phyloP scores from a whole-genome alignment of 805 yeast genomes.

The Wickerhamiella vanderwaltii region DNA sequence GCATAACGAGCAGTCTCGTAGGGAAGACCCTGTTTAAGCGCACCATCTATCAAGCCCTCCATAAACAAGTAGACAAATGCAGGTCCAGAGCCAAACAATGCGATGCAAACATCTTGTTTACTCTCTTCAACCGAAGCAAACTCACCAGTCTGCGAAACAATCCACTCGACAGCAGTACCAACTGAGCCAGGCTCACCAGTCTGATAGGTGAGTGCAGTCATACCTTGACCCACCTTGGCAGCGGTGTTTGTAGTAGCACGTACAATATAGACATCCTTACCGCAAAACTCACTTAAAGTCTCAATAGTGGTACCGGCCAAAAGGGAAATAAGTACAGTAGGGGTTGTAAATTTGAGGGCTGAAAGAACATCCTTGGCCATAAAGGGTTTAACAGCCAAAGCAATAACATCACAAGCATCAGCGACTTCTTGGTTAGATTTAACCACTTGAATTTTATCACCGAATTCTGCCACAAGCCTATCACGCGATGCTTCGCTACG shows the following conservation, averaged over 20 bases:
- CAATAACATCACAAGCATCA: constrained; percentile 49
- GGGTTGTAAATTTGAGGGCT: constrained; percentile 37
- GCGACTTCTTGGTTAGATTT: constrained; percentile 48
- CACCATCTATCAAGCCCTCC: constrained; percentile 90
- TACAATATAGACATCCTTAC: constrained; percentile 41
- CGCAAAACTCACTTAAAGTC: constrained; percentile 37
- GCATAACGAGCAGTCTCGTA: constrained; percentile 67
- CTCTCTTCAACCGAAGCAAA: constrained; percentile 45
- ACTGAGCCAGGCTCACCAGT: constrained; percentile 30
- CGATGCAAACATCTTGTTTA: constrained; percentile 93
- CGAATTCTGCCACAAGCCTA: constrained; percentile 39
- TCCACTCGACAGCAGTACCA: constrained; percentile 27
- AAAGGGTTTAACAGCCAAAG: constrained; percentile 84
- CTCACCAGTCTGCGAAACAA: constrained; percentile 33
- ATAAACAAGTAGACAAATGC: constrained; percentile 82
- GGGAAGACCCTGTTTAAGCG: constrained; percentile 87
- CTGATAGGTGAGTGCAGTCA: constrained; percentile 82
- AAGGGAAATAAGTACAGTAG: constrained; percentile 52
- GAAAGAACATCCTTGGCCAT: constrained; percentile 51
- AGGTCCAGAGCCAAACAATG: constrained; percentile 92
- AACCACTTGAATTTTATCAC: constrained; percentile 38
- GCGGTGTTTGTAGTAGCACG: constrained; percentile 99
- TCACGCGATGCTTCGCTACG: constrained; percentile 40
- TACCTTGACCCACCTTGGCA: constrained; percentile 82
- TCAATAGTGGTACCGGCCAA: constrained; percentile 88